Conservation (phyloP, 2,329 filamentous ascomycete species). For the Hypoxylon sp. region DNA sequence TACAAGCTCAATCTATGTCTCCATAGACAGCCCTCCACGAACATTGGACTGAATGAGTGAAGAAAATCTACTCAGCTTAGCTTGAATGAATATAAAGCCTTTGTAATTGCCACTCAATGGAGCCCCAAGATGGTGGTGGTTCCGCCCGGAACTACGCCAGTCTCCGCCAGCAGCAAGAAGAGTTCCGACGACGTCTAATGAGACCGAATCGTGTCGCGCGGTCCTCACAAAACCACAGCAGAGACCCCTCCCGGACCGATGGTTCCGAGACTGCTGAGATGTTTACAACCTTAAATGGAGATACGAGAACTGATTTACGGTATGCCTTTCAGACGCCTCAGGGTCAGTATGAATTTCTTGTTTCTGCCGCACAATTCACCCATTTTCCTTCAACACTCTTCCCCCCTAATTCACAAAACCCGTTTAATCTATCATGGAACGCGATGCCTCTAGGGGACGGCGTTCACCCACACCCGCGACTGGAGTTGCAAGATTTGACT, state of each 20-base stretch:
- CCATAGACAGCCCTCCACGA: neutral
- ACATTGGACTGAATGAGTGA: neutral
- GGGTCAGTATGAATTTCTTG: constrained; percentile 38
- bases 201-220: constrained; percentile 41
- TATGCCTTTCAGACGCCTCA: constrained; percentile 46
- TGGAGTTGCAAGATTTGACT: neutral
- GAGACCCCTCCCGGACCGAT: constrained; percentile 23
- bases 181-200: constrained; percentile 45
- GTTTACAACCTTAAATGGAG: constrained; percentile 16
- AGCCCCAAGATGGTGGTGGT: constrained; percentile 31
- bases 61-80: neutral
- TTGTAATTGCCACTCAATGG: constrained; percentile 23
- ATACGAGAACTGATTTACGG: constrained; percentile 32
- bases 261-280: constrained; percentile 18
- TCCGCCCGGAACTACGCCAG: constrained; percentile 26
- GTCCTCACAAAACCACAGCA: constrained; percentile 19
- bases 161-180: constrained; percentile 45
- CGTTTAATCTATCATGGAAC: constrained; percentile 18
- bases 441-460: neutral
- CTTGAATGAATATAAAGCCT: neutral
- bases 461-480: neutral
- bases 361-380: neutral
- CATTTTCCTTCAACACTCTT: neutral
- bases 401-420: neutral
- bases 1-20: neutral